Conservation (phyloP, 2,329 filamentous ascomycete species). For the Ophiostoma himal-ulmi region DNA sequence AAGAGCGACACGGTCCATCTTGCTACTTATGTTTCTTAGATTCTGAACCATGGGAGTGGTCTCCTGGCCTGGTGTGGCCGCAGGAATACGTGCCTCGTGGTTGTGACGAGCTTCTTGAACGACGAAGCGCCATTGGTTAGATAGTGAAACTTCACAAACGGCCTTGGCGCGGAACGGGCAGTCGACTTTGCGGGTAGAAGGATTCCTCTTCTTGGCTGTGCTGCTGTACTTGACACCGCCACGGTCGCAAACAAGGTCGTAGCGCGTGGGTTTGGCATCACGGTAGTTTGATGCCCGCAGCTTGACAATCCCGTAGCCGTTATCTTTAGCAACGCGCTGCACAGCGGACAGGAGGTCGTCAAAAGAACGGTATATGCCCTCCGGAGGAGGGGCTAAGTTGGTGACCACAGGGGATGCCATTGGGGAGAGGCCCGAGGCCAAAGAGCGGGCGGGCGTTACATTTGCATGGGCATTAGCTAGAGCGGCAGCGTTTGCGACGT, state of each 20-base stretch:
- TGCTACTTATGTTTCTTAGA: conserved; percentile 53
- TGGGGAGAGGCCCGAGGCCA: conserved; percentile 19
- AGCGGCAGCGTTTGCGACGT: conserved; percentile 12
- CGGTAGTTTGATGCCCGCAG: conserved; percentile 58
- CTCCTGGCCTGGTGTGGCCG: conserved; percentile 50
- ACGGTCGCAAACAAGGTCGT: conserved; percentile 58
- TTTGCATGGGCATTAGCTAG: conserved; percentile 23
- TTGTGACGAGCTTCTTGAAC: conserved; percentile 57
- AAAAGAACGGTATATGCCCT: conserved; percentile 55
- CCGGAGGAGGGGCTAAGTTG: conserved; percentile 49
- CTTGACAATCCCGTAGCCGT: conserved; percentile 59
- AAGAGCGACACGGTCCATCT: conserved; percentile 54
- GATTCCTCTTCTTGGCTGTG: conserved; percentile 59
- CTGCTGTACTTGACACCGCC: conserved; percentile 60
- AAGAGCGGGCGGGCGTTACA: conserved; percentile 26
- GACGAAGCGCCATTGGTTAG: conserved; percentile 59
- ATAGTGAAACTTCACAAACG: conserved; percentile 57
- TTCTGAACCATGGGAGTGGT: conserved; percentile 53
- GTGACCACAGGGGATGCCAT: conserved; percentile 29
- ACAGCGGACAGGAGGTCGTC: conserved; percentile 54
- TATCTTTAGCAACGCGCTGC: conserved; percentile 55
- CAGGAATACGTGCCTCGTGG: conserved; percentile 53
- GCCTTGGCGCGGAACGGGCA: conserved; percentile 59
- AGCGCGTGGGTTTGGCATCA: conserved; percentile 56
- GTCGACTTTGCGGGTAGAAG: conserved; percentile 58